Evolutionary conservation across 2,329 filamentous ascomycete genomes (phyloP), one percentile per base, ranked within the genome.

Genomic region (Alternaria atra): DNA sequence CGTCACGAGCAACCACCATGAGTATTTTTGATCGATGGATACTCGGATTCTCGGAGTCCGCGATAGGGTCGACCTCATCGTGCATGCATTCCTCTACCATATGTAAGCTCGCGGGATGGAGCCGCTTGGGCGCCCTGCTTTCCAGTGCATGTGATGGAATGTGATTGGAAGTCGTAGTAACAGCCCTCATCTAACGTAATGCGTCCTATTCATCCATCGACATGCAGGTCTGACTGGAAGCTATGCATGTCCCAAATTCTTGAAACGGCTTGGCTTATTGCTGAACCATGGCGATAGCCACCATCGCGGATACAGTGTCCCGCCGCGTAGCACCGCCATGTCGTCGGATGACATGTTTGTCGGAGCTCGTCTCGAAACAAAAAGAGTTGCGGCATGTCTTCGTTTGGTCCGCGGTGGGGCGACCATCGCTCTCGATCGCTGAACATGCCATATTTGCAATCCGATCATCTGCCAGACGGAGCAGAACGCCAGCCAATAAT

Each of bases 31-130:
- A 27, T 58, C 42, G 48, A 58, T 50, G 54, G 32, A 43, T 42
- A 29, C 54, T 52, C 58, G 54, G 32, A 43, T 42, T 23, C 54
- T 52, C 58, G 58, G 58, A 46, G 47, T 39, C 39, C 42, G 42
- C 54, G 34, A 52, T 52, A 6, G 35, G 25, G 46, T 40, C 42
- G 54, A 53, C 50, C 50, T 58, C 55, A 58, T 58, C 40, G 40
- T 47, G 55, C 48, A 34, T 58, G 37, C 32, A 32, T 29, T 34
- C 48, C 32, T 46, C 58, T 52, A 43, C 30, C 40, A 27, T 35
- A 52, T 20, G 53, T 44, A 64, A 59, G 60, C 55, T 65, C 60
- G 66, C 65, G 61, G 66, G 60, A 69, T 70, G 63, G 62, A 65
- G 53, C 65, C 66, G 65, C 61, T 68, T 69, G 66, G 65, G 59